These are phyloP conservation scores for Coemansia umbellata DNA, from an alignment of 192 early-diverging fungal genomes.

Conservation along the genomic window DNA sequence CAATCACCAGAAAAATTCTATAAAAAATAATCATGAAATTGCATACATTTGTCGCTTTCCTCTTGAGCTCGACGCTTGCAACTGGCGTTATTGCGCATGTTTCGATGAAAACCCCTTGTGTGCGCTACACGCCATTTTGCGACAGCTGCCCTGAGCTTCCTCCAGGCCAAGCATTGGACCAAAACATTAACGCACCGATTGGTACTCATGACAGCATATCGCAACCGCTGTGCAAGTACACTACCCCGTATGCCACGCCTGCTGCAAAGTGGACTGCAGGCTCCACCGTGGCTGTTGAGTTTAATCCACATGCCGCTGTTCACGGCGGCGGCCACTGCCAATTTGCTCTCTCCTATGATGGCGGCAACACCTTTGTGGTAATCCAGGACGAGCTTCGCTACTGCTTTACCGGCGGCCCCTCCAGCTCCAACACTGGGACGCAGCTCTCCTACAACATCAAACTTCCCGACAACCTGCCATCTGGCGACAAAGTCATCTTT, in stretches of 20 bases:
- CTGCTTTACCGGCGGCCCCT: conserved; percentile 51
- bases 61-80: not conserved
- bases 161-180: conserved; percentile 26
- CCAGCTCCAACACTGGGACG: conserved; percentile 32
- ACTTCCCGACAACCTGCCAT: conserved; percentile 55
- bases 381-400: conserved; percentile 56
- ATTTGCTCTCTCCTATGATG: conserved; percentile 64
- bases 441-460: conserved; percentile 33
- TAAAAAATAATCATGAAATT: not conserved
- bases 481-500: conserved; percentile 50
- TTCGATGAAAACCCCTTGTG: conserved; percentile 34
- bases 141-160: conserved; percentile 30
- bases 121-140: conserved; percentile 45
- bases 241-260: conserved; percentile 28
- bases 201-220: conserved; percentile 28
- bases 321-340: conserved; percentile 69
- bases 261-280: conserved; percentile 53
- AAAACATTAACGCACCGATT: conserved; percentile 45
- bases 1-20: no score
- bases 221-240: conserved; percentile 44
- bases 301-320: conserved; percentile 45
- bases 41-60: not conserved
- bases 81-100: conserved; percentile 18
- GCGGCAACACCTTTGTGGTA: conserved; percentile 59
- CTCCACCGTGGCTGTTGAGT: conserved; percentile 44